Conservation (phyloP, 2,329 filamentous ascomycete genomes). For the Chrysosphaeria jannelii region DNA sequence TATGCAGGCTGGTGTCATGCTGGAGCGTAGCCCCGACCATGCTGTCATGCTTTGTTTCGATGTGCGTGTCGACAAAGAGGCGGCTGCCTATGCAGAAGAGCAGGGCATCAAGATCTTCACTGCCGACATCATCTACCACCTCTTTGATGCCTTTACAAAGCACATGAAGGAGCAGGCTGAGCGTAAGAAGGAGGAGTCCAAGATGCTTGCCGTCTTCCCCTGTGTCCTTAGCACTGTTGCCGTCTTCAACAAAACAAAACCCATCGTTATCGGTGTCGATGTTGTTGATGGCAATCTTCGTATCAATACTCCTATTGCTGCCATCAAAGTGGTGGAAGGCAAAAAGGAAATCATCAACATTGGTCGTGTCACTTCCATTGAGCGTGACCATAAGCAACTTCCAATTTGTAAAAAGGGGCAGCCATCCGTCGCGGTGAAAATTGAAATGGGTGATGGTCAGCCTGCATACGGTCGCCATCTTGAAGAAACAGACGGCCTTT, state of each 20-base stretch:
- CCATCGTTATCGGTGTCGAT: conserved; percentile 87
- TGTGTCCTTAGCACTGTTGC: conserved; percentile 72
- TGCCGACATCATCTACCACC: conserved; percentile 94
- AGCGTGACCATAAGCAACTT: conserved; percentile 91
- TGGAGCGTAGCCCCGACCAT: conserved; percentile 81
- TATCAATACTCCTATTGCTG: conserved; percentile 70
- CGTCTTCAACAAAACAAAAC: conserved; percentile 93
- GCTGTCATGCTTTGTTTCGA: conserved; percentile 99
- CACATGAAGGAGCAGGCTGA: conserved; percentile 71
- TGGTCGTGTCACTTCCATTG: conserved; percentile 88
- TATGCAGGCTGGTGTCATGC: conserved; percentile 81
- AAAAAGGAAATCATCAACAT: conserved; percentile 69
- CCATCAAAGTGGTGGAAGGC: conserved; percentile 49
- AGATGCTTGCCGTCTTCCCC: conserved; percentile 84
- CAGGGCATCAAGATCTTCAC: conserved; percentile 94
- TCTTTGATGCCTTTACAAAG: conserved; percentile 88
- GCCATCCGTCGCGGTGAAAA: conserved; percentile 93
- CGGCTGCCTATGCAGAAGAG: conserved; percentile 67
- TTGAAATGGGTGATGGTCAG: conserved; percentile 76
- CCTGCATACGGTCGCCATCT: conserved; percentile 84
- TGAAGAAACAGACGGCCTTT: conserved; percentile 68
- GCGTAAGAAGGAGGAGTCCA: conserved; percentile 87
- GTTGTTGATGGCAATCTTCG: conserved; percentile 70
- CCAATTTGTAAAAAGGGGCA: conserved; percentile 80
- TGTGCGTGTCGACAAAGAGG: conserved; percentile 96